Base-by-base conservation (phyloP, 495 filamentous ascomycete species). In the Corynascus novoguineensis region DNA sequence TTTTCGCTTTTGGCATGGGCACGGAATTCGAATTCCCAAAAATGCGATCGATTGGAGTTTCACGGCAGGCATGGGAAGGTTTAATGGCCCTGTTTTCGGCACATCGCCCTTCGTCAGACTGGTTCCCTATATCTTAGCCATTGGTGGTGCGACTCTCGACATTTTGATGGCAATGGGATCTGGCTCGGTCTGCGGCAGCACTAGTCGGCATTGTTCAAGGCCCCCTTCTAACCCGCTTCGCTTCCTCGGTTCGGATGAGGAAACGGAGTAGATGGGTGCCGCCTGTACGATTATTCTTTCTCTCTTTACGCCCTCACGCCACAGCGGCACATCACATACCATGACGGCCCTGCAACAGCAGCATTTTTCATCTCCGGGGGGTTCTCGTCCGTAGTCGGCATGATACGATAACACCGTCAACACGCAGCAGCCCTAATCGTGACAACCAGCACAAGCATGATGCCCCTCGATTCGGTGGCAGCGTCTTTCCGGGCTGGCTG, bases 1-100 rank as follows among this genome's bases (percentile, higher is more conserved):
- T 60, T 67, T 67, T 67, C 58, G 52, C 56, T 48, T 57, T 65
- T 68, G 66, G 64, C 60, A 66, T 62, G 68, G 68, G 61, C 55
- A 63, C 63, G 46, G 51, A 71, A 70, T 61, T 63, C 66, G 68
- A 67, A 69, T 69, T 66, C 68, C 68, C 66, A 57, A 71, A 71
- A 71, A 68, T 59, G 58, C 68, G 62, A 62, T 69, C 68, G 64
- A 66, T 67, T 63, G 68, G 68, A 69, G 68, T 71, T 71, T n/a
- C 19, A 59, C 66, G 68, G 66, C 66, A 67, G 64, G 63, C 47
- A 62, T 60, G 64, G 55, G 65, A 57, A 58, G 68, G 62, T 69
- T n/a, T 64, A 49, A 61, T 64, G 62, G 66, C 64, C 62, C 58
- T 61, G 61, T 61, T 64, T n/a, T 62, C 68, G 57, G 65, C 67